phyloP scores from a whole-genome alignment of 805 yeast genomes.

The Candida nemodendra region DNA sequence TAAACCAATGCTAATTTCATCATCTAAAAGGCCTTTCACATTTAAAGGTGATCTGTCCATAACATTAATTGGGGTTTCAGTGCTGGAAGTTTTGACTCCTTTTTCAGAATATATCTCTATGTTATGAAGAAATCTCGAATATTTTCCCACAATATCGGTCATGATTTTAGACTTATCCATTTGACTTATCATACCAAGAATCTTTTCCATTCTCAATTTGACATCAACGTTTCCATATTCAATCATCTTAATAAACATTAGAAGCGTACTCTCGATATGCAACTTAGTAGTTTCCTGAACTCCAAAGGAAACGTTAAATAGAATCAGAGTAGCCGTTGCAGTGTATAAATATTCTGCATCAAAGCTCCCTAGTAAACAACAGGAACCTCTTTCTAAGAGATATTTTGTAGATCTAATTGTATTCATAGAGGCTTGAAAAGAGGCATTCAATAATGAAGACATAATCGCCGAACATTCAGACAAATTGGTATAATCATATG shows the following conservation, averaged over 20 bases:
- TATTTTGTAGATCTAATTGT: constrained; percentile 67
- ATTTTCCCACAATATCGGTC: constrained; percentile 6
- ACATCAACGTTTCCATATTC: constrained; percentile 70
- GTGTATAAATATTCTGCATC: constrained; percentile 76
- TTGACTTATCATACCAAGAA: constrained; percentile 31
- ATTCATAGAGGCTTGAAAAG: constrained; percentile 71
- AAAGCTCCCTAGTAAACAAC: constrained; percentile 72
- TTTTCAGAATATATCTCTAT: neutral
- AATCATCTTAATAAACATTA: constrained; percentile 62
- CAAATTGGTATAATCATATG: constrained; percentile 50
- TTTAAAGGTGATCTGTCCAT: neutral
- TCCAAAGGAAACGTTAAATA: constrained; percentile 72
- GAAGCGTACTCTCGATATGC: constrained; percentile 66
- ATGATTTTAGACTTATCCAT: constrained; percentile 6
- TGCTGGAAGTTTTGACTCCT: neutral
- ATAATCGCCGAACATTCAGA: constrained; percentile 62
- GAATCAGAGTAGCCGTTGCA: constrained; percentile 61
- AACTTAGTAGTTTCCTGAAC: constrained; percentile 67
- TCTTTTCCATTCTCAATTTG: constrained; percentile 60
- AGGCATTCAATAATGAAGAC: constrained; percentile 61
- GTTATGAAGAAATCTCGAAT: constrained; percentile 1
- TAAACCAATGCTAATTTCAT: neutral
- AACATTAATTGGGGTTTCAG: neutral
- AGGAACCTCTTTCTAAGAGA: constrained; percentile 60
- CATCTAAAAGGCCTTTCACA: neutral